Conservation (phyloP, 331 rosid species). For the Dryas integrifolia region DNA sequence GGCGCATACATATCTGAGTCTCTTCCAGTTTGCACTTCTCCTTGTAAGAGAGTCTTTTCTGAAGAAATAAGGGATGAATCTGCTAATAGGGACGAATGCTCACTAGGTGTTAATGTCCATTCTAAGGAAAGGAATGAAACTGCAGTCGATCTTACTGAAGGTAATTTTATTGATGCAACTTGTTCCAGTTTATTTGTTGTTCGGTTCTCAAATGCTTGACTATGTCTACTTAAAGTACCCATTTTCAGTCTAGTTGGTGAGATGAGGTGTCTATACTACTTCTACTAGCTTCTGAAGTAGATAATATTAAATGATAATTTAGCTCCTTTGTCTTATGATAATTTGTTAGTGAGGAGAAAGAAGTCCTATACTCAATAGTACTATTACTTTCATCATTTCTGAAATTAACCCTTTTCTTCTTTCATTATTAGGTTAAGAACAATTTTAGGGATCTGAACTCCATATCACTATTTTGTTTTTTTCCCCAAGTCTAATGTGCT, state of each 20-base stretch:
- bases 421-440: slow-evolving; percentile 4
- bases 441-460: neutral
- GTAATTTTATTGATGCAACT: slow-evolving; percentile 23
- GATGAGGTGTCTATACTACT: neutral
- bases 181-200: slow-evolving; percentile 22
- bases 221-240: neutral
- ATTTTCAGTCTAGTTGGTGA: neutral
- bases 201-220: slow-evolving; percentile 19
- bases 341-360: neutral
- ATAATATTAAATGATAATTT: slow-evolving; percentile 1
- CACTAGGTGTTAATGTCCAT: slow-evolving; percentile 21
- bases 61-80: slow-evolving; percentile 34
- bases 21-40: slow-evolving; percentile 33
- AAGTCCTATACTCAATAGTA: neutral
- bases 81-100: slow-evolving; percentile 25
- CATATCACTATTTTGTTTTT: neutral
- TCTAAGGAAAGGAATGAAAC: slow-evolving; percentile 32
- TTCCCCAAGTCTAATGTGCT: neutral
- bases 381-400: neutral
- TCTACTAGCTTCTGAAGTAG: neutral
- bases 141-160: slow-evolving; percentile 38
- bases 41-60: slow-evolving; percentile 26
- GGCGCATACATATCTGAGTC: slow-evolving; percentile 33
- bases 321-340: neutral
- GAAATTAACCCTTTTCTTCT: neutral